Evolutionary conservation across 441 rosid species (phyloP).

Genomic region (Pelargonium myrrhifolium): DNA sequence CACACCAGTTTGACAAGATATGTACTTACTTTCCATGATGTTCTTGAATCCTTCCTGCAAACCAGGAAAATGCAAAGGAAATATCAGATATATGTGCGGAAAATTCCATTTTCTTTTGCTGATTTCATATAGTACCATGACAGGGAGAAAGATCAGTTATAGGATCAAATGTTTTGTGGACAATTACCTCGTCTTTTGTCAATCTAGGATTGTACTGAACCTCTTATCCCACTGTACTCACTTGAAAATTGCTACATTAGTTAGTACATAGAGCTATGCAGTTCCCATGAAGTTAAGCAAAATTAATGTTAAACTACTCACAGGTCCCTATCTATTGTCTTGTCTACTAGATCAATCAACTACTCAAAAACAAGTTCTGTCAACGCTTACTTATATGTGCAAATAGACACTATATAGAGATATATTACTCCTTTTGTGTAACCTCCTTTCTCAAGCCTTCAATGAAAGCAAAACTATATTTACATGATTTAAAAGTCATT

Average conservation of each 20-base stretch:
- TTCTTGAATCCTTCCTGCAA: constrained; percentile 66
- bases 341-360: constrained; percentile 95
- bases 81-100: neutral
- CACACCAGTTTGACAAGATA: too few species aligned
- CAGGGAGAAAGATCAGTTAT: too few species aligned
- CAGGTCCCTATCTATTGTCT: constrained; percentile 79
- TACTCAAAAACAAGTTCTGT: constrained; percentile 5
- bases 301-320: constrained; percentile 23
- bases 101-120: too few species aligned
- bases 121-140: neutral
- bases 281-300: constrained; percentile 2
- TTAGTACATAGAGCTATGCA: constrained; percentile 6
- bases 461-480: too few species aligned
- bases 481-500: too few species aligned
- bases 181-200: constrained; percentile 65
- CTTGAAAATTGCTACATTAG: constrained; percentile 34
- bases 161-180: neutral
- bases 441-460: too few species aligned
- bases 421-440: too few species aligned
- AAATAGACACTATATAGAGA: too few species aligned
- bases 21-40: constrained; percentile 73
- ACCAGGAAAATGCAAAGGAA: constrained; percentile 4
- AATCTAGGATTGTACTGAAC: constrained; percentile 60
- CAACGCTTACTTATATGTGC: neutral
- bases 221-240: constrained; percentile 87